These are phyloP conservation scores for Monosiga brevicollis DNA, from an alignment of 78 protist genomes.

Conservation along the genomic window DNA sequence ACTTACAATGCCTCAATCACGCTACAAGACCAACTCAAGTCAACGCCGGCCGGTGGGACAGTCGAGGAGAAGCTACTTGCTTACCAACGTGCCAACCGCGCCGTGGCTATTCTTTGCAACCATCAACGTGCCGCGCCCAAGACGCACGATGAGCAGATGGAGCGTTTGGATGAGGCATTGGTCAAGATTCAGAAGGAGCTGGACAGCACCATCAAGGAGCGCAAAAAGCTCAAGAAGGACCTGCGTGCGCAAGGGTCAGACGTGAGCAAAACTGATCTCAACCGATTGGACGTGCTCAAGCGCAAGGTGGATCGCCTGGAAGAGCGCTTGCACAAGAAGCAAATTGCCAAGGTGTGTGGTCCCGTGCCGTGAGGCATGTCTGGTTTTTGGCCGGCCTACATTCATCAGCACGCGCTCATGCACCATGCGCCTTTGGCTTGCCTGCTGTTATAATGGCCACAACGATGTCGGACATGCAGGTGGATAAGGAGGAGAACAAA, in stretches of 20 bases:
- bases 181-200: neutral
- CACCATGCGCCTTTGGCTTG: too few species aligned
- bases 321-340: constrained; percentile 1
- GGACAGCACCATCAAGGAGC: neutral
- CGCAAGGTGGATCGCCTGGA: neutral
- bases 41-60: constrained; percentile 13
- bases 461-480: too few species aligned
- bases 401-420: too few species aligned
- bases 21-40: constrained; percentile 56
- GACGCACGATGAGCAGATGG: constrained; percentile 21
- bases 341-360: constrained; percentile 11
- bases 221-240: constrained; percentile 25
- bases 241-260: neutral
- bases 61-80: constrained; percentile 55
- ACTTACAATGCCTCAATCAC: constrained; percentile 96
- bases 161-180: neutral
- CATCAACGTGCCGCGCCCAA: constrained; percentile 77
- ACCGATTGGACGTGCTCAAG: neutral
- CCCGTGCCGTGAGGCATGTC: neutral
- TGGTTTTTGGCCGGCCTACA: too few species aligned
- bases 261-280: too few species aligned
- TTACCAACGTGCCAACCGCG: constrained; percentile 81
- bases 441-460: too few species aligned
- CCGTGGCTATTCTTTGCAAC: constrained; percentile 97
- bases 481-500: constrained; percentile 55